phyloP scores from a whole-genome alignment of 1,139 yeast genomes.

The Protomyces lactucae-debilis region DNA sequence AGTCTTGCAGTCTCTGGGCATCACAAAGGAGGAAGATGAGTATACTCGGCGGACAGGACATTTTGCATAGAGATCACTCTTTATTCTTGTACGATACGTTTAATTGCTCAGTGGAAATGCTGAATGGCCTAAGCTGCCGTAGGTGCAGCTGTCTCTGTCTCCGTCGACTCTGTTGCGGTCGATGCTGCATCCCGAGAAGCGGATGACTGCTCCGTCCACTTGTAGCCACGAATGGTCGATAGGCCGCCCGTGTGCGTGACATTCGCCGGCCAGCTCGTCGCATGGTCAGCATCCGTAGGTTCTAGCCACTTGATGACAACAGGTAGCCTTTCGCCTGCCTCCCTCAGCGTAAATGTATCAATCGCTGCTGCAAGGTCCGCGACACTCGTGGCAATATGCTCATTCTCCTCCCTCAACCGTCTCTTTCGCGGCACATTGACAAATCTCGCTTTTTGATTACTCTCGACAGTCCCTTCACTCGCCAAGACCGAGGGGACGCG shows the following conservation, averaged over 20 bases:
- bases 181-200: background rate
- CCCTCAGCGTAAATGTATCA: conserved; percentile 3
- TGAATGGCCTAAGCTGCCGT: background rate
- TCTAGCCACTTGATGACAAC: conserved; percentile 13
- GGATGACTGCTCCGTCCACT: background rate
- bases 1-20: conserved; percentile 12
- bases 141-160: background rate
- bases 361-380: conserved; percentile 19
- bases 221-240: background rate
- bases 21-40: conserved; percentile 17
- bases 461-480: background rate
- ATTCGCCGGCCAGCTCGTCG: conserved; percentile 13
- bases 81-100: background rate
- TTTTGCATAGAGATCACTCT: background rate
- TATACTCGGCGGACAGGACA: background rate
- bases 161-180: background rate
- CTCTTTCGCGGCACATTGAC: conserved; percentile 2
- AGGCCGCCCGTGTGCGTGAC: conserved; percentile 1
- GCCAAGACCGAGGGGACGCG: conserved; percentile 10
- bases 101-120: background rate
- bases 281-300: conserved; percentile 10
- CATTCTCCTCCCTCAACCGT: conserved; percentile 12
- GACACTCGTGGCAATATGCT: conserved; percentile 15
- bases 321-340: background rate
- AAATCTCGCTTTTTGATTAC: background rate